These are phyloP conservation scores for Mytilinidion resinicola DNA, from an alignment of 495 filamentous ascomycete species.

Conservation along the genomic window DNA sequence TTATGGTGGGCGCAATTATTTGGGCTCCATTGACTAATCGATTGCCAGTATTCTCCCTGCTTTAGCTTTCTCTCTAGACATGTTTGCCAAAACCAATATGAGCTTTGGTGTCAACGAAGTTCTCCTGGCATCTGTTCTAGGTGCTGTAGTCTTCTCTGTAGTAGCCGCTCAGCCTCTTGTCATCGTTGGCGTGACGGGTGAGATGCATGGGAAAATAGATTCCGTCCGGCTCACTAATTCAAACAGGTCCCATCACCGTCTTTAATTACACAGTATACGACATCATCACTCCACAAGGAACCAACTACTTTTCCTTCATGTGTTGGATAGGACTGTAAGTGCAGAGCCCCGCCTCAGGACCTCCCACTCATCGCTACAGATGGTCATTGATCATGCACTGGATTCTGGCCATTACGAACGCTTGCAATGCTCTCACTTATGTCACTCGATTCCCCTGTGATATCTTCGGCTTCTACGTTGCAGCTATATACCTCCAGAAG, in stretches of 20 bases:
- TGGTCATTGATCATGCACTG: conserved; percentile 43
- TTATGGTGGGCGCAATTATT: not conserved
- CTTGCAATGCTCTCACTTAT: conserved; percentile 40
- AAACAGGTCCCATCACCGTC: conserved; percentile 31
- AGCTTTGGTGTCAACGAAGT: conserved; percentile 45
- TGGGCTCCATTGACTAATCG: not conserved
- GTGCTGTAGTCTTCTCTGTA: conserved; percentile 38
- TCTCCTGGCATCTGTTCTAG: conserved; percentile 41
- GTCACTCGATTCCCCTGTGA: conserved; percentile 42
- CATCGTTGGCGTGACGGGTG: conserved; percentile 85
- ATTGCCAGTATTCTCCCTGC: conserved; percentile 39
- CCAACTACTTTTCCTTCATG: conserved; percentile 37
- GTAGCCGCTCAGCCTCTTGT: conserved; percentile 35
- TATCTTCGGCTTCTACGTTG: conserved; percentile 43
- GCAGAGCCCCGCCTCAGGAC: too few relatives aligned
- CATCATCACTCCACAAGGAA: conserved; percentile 34
- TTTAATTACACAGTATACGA: conserved; percentile 47
- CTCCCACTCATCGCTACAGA: conserved; percentile 20
- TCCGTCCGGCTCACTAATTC: not conserved
- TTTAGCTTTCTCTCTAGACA: conserved; percentile 43
- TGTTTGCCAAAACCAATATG: conserved; percentile 36
- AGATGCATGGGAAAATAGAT: conserved; percentile 8
- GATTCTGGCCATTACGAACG: conserved; percentile 38
- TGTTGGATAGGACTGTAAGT: conserved; percentile 34
- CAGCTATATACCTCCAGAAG: conserved; percentile 42